phyloP scores from a whole-genome alignment of 148 eudicot species.

The Chenopodium suecicum region DNA sequence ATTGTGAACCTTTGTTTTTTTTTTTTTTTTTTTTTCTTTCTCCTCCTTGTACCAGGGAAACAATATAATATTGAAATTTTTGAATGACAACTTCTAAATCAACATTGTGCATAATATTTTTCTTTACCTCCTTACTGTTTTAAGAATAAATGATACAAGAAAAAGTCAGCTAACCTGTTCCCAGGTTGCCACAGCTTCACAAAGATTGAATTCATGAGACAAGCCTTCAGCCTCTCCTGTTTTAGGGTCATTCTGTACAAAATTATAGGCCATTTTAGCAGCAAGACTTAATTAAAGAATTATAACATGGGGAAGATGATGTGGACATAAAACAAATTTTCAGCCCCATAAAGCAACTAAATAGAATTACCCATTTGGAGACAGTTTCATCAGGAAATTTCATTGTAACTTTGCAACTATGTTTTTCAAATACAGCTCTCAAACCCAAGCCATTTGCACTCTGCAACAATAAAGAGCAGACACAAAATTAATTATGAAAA shows the following conservation, averaged over 20 bases:
- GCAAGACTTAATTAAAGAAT: background rate
- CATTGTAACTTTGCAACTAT: constrained; percentile 64
- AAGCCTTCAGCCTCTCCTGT: constrained; percentile 81
- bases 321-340: background rate
- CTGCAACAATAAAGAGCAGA: constrained; percentile 36
- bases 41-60: background rate
- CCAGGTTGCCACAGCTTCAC: constrained; percentile 99
- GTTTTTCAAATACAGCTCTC: constrained; percentile 50
- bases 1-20: background rate
- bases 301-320: background rate
- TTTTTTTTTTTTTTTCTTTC: no score
- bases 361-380: constrained; percentile 76
- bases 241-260: constrained; percentile 83
- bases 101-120: background rate
- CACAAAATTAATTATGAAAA: constrained; percentile 1
- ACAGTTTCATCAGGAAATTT: constrained; percentile 74
- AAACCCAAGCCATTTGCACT: constrained; percentile 82
- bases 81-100: background rate
- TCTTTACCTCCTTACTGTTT: background rate
- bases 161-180: constrained; percentile 64
- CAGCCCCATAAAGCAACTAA: background rate
- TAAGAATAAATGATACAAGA: background rate
- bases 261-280: constrained; percentile 19
- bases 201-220: constrained; percentile 68
- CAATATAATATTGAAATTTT: background rate